Percentiles rank a stretch among this genome's conserved stretches.
Conservation (phyloP, 345 rosid species). For the Pugionium cornutum region DNA sequence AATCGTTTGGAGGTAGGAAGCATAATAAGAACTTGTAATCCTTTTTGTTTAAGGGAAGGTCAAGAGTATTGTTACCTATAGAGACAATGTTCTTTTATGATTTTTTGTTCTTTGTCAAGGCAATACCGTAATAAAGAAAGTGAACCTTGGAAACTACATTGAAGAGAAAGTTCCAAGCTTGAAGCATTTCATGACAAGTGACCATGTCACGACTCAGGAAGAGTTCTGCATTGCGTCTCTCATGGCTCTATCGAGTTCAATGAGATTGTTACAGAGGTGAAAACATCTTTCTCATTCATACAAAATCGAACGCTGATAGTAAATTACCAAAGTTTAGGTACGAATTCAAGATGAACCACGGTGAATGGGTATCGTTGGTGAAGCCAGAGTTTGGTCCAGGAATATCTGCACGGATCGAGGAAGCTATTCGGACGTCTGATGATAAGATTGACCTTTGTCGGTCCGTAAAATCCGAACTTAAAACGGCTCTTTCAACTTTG, state of each 20-base stretch:
- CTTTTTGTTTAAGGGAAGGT: constrained; percentile 6
- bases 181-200: constrained; percentile 57
- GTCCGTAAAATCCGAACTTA: constrained; percentile 54
- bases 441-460: constrained; percentile 52
- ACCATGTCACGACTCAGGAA: constrained; percentile 37
- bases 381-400: constrained; percentile 79
- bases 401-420: constrained; percentile 59
- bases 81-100: constrained; percentile 4
- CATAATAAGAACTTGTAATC: constrained; percentile 1
- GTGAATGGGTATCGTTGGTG: constrained; percentile 64
- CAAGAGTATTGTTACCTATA: not conserved
- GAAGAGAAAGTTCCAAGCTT: constrained; percentile 67
- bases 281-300: not conserved
- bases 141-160: constrained; percentile 60
- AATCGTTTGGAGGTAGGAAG: constrained; percentile 60
- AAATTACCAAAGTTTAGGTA: constrained; percentile 43
- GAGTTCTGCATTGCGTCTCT: constrained; percentile 58
- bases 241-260: constrained; percentile 76
- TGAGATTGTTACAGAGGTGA: constrained; percentile 71
- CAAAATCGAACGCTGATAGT: not conserved
- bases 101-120: constrained; percentile 43
- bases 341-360: constrained; percentile 85
- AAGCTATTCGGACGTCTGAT: constrained; percentile 54
- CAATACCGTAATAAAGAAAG: constrained; percentile 46
- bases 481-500: constrained; percentile 58